Conservation (phyloP, 257 asterid genomes). For the Nyctanthes arbortristis region DNA sequence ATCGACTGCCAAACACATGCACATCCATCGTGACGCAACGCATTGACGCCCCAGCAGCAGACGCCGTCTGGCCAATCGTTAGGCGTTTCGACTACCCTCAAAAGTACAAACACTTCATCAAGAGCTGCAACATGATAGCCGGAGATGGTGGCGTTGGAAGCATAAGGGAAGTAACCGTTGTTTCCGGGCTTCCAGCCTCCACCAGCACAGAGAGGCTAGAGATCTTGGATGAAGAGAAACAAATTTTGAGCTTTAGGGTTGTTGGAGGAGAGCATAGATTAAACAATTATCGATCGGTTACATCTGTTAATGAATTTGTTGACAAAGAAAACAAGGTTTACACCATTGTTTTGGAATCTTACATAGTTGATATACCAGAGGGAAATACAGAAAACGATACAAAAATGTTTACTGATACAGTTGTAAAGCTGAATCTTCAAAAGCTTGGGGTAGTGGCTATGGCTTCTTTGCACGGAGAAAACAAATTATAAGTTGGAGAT, state of each 20-base stretch:
- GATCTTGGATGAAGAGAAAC: slow-evolving; percentile 48
- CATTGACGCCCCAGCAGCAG: slow-evolving; percentile 24
- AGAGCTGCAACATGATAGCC: slow-evolving; percentile 25
- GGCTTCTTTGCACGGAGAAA: slow-evolving; percentile 42
- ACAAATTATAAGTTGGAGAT: slow-evolving; percentile 4
- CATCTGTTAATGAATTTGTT: slow-evolving; percentile 47
- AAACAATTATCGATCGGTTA: slow-evolving; percentile 49
- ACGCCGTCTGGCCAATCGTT: slow-evolving; percentile 24
- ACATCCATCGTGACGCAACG: slow-evolving; percentile 29
- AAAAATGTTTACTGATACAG: slow-evolving; percentile 58
- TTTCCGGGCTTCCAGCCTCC: slow-evolving; percentile 57
- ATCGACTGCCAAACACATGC: slow-evolving; percentile 18
- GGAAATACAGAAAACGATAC: slow-evolving; percentile 60
- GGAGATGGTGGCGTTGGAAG: slow-evolving; percentile 55
- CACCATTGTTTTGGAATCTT: slow-evolving; percentile 53
- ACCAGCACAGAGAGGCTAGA: slow-evolving; percentile 56
- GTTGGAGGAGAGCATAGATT: slow-evolving; percentile 59
- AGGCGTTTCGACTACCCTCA: slow-evolving; percentile 31
- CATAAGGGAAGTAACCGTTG: slow-evolving; percentile 52
- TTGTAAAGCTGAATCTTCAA: slow-evolving; percentile 55
- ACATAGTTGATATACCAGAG: slow-evolving; percentile 57
- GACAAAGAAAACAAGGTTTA: slow-evolving; percentile 26
- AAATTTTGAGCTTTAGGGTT: slow-evolving; percentile 46
- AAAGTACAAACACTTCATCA: slow-evolving; percentile 32
- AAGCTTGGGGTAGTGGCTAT: slow-evolving; percentile 56